phyloP scores from a whole-genome alignment of 2,329 filamentous ascomycete genomes.

The Ceratocystis papillata region DNA sequence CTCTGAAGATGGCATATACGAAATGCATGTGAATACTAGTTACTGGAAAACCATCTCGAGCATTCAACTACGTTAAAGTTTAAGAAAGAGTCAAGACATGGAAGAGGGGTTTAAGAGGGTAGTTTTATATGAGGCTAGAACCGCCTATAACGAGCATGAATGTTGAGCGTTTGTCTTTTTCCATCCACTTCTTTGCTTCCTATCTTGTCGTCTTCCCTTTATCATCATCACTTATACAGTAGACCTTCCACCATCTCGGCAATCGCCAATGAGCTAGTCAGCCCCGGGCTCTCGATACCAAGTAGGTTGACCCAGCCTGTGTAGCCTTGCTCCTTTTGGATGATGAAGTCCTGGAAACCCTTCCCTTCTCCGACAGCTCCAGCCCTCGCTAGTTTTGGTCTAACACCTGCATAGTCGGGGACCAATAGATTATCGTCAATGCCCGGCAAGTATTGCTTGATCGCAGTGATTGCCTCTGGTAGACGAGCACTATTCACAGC shows the following conservation, averaged over 20 bases:
- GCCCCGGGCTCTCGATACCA: slow-evolving; percentile 84
- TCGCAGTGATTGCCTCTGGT: slow-evolving; percentile 58
- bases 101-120: slow-evolving; percentile 24
- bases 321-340: slow-evolving; percentile 65
- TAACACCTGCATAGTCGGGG: slow-evolving; percentile 82
- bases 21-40: slow-evolving; percentile 56
- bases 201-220: no score
- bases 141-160: background rate
- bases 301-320: slow-evolving; percentile 79
- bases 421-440: slow-evolving; percentile 55
- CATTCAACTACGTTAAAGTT: slow-evolving; percentile 39
- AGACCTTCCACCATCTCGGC: slow-evolving; percentile 58
- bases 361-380: slow-evolving; percentile 52
- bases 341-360: slow-evolving; percentile 75
- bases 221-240: slow-evolving; percentile 33
- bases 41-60: slow-evolving; percentile 50
- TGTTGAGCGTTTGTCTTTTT: background rate
- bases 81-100: no score
- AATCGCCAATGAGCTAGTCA: slow-evolving; percentile 80
- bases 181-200: slow-evolving; percentile 24
- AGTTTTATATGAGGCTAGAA: background rate
- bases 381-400: slow-evolving; percentile 63
- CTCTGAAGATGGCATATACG: slow-evolving; percentile 63
- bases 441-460: slow-evolving; percentile 65
- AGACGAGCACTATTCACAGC: slow-evolving; percentile 54